These are phyloP conservation scores for Globisporangium mamillatum DNA, from an alignment of 352 stramenopile genomes.

Conservation along the genomic window DNA sequence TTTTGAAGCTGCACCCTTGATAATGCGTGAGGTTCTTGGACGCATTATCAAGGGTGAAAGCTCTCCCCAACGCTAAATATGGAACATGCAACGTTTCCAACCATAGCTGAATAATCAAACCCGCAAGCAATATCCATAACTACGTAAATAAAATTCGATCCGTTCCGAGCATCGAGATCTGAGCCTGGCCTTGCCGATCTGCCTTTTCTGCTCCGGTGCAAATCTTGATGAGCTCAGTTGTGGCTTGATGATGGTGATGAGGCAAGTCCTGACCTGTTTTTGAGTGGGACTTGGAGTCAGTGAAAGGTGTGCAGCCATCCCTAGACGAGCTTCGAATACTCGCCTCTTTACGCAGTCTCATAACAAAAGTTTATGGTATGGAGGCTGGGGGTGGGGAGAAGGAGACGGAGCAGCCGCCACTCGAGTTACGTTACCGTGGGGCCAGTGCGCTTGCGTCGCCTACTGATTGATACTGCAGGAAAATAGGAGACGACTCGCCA, in stretches of 20 bases:
- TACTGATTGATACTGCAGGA: background rate
- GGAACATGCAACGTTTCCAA: background rate
- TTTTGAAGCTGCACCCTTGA: background rate
- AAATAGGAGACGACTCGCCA: background rate
- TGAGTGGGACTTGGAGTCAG: conserved; percentile 6
- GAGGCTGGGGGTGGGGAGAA: background rate
- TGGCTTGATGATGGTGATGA: background rate
- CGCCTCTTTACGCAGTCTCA: too few relatives aligned
- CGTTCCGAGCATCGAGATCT: background rate
- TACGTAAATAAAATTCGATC: background rate
- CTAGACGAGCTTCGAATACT: background rate
- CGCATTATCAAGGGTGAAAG: background rate
- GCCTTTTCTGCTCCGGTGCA: background rate
- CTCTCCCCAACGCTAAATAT: background rate
- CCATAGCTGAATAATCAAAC: too few relatives aligned
- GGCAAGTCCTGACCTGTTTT: background rate
- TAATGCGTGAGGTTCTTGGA: background rate
- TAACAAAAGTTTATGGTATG: too few relatives aligned
- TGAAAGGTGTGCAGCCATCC: background rate
- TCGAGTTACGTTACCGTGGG: background rate
- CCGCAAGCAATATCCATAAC: too few relatives aligned
- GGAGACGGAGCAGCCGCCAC: background rate
- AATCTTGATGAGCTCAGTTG: conserved; percentile 2
- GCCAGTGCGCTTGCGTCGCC: background rate
- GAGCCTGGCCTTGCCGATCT: too few relatives aligned